Conservation (phyloP, 2,329 filamentous ascomycete genomes). For the Sarocladium kiliense region DNA sequence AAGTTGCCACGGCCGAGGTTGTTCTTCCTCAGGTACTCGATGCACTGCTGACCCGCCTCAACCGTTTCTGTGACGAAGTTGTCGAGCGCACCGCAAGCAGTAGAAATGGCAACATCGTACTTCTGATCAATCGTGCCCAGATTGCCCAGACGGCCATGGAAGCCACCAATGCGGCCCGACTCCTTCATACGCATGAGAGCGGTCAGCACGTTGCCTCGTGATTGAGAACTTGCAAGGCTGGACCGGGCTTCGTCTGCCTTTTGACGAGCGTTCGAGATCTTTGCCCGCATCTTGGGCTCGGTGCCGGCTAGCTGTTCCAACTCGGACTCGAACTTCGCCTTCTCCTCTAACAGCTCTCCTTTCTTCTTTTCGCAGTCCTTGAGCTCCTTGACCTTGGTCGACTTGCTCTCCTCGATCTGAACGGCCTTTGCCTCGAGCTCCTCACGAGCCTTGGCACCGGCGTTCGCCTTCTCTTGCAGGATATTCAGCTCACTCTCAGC, state of each 20-base stretch:
- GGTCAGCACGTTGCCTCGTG: conserved; percentile 84
- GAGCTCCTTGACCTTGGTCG: conserved; percentile 67
- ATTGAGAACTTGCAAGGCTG: conserved; percentile 84
- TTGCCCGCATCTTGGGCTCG: conserved; percentile 76
- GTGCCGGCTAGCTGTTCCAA: conserved; percentile 66
- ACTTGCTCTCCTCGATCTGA: conserved; percentile 65
- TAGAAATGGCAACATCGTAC: conserved; percentile 98
- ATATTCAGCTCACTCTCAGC: conserved; percentile 94
- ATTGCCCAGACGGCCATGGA: conserved; percentile 91
- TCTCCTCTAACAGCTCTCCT: conserved; percentile 67
- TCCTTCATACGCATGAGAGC: conserved; percentile 93
- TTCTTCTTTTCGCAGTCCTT: conserved; percentile 71
- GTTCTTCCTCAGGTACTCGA: conserved; percentile 95
- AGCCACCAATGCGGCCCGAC: conserved; percentile 93
- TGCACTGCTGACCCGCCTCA: conserved; percentile 94
- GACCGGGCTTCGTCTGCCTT: conserved; percentile 95
- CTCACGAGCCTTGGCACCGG: conserved; percentile 76
- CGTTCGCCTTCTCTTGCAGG: conserved; percentile 80
- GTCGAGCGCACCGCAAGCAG: conserved; percentile 83
- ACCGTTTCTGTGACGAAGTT: conserved; percentile 97
- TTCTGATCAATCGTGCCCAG: conserved; percentile 88
- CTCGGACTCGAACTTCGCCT: conserved; percentile 65
- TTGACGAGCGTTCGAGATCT: conserved; percentile 83
- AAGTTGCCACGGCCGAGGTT: conserved; percentile 96
- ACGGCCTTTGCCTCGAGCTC: conserved; percentile 78